Conservation (phyloP, 2,329 filamentous ascomycete species). For the Claviceps fusiformis region DNA sequence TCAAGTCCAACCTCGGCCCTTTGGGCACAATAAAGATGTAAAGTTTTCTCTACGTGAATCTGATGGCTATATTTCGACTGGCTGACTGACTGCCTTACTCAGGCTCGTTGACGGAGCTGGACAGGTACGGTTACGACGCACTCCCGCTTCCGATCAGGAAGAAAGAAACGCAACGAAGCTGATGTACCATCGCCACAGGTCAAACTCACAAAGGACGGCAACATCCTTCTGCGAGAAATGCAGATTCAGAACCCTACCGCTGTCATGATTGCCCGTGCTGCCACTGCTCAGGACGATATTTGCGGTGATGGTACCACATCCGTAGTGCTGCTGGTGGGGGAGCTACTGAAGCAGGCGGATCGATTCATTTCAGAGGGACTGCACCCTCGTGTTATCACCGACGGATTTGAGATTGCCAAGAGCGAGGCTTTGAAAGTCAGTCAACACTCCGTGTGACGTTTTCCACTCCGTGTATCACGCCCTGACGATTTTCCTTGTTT, state of each 20-base stretch:
- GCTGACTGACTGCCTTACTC: slow-evolving; percentile 1
- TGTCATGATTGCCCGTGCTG: slow-evolving; percentile 69
- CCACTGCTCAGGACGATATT: slow-evolving; percentile 96
- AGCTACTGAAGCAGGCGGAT: slow-evolving; percentile 94
- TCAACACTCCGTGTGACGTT: background rate
- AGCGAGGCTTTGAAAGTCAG: slow-evolving; percentile 71
- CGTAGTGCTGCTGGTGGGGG: slow-evolving; percentile 86
- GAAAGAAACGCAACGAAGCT: slow-evolving; percentile 13
- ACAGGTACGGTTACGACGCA: slow-evolving; percentile 34
- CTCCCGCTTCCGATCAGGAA: slow-evolving; percentile 13
- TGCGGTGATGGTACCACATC: slow-evolving; percentile 96
- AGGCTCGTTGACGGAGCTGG: slow-evolving; percentile 59
- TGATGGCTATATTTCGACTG: background rate
- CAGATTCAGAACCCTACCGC: slow-evolving; percentile 99
- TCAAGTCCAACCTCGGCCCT: slow-evolving; percentile 92
- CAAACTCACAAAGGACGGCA: slow-evolving; percentile 98
- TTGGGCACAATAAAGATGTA: slow-evolving; percentile 94
- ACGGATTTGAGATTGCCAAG: slow-evolving; percentile 96
- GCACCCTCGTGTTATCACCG: slow-evolving; percentile 90
- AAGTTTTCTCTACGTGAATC: slow-evolving; percentile 1
- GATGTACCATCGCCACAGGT: slow-evolving; percentile 43
- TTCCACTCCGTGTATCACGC: too few relatives aligned
- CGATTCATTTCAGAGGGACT: slow-evolving; percentile 94
- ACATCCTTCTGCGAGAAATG: slow-evolving; percentile 65
- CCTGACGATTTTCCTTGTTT: background rate